These are phyloP conservation scores for Entelexis sorbosivorans DNA, from an alignment of 1,139 yeast genomes.

Conservation along the genomic window DNA sequence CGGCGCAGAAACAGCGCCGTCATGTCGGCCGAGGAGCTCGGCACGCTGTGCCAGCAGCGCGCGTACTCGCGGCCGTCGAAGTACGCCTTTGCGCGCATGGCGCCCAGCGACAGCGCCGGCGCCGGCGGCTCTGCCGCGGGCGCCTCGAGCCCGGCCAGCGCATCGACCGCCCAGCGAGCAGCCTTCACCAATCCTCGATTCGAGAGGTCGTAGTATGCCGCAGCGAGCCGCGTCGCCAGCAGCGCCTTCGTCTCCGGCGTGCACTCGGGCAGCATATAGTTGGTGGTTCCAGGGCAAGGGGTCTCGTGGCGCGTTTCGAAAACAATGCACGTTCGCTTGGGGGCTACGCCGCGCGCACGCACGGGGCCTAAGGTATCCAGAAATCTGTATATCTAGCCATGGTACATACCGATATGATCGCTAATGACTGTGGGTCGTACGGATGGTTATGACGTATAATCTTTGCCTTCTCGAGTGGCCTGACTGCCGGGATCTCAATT, in stretches of 20 bases:
- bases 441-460: too few species aligned
- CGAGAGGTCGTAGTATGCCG: conserved; percentile 20
- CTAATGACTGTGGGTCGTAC: too few species aligned
- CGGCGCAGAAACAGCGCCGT: conserved; percentile 47
- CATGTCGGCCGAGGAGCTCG: conserved; percentile 7
- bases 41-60: conserved; percentile 49
- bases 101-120: conserved; percentile 17
- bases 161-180: conserved; percentile 24
- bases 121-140: conserved; percentile 3
- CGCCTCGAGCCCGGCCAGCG: conserved; percentile 17
- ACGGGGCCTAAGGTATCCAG: too few species aligned
- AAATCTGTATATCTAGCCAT: too few species aligned
- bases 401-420: too few species aligned
- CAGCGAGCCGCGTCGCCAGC: conserved; percentile 14
- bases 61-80: conserved; percentile 82
- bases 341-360: too few species aligned
- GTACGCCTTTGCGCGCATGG: conserved; percentile 55
- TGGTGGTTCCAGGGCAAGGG: conserved; percentile 2
- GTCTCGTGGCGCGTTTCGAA: neutral
- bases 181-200: conserved; percentile 22
- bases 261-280: conserved; percentile 5
- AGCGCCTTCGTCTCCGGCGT: conserved; percentile 2
- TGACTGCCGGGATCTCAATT: too few species aligned
- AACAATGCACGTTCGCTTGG: too few species aligned
- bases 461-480: too few species aligned